A percentile compares a stretch with the other conserved stretches of the same genome.
Evolutionary conservation across 169 alveolate genomes (phyloP).

Genomic region (Eimeria praecox): DNA sequence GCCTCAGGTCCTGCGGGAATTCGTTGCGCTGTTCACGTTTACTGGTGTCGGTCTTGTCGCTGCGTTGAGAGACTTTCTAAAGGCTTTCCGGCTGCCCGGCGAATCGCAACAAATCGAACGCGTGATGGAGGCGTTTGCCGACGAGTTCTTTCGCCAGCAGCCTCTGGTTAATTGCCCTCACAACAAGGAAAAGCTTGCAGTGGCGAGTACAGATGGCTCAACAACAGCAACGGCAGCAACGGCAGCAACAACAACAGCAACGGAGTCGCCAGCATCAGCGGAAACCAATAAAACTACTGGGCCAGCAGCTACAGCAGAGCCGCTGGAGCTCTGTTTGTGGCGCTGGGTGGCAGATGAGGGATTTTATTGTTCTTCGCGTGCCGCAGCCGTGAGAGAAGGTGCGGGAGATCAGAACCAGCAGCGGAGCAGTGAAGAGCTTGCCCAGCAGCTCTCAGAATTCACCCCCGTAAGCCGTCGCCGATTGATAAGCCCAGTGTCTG

Average conservation of each 20-base stretch:
- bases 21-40: constrained; percentile 89
- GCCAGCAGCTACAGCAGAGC: constrained; percentile 59
- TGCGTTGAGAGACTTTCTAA: constrained; percentile 91
- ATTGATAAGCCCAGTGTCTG: not conserved
- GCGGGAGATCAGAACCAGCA: not conserved
- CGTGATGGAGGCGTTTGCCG: constrained; percentile 92
- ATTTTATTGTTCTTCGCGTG: constrained; percentile 1
- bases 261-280: constrained; percentile 26
- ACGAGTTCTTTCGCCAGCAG: constrained; percentile 88
- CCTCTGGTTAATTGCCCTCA: constrained; percentile 57
- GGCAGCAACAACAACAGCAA: constrained; percentile 4
- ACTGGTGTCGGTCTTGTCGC: constrained; percentile 90
- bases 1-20: constrained; percentile 86
- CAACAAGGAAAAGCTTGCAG: constrained; percentile 53
- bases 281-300: not conserved
- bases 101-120: constrained; percentile 96
- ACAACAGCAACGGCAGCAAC: constrained; percentile 53
- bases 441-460: constrained; percentile 53
- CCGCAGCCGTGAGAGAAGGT: constrained; percentile 27
- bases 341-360: constrained; percentile 72
- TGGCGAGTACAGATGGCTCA: not conserved
- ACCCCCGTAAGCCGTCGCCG: constrained; percentile 36
- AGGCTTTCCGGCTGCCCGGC: constrained; percentile 93
- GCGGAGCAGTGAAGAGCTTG: constrained; percentile 12
- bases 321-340: constrained; percentile 49